Conservation (phyloP, 2,329 filamentous ascomycete species). For the Aphanoascus verrucosus region DNA sequence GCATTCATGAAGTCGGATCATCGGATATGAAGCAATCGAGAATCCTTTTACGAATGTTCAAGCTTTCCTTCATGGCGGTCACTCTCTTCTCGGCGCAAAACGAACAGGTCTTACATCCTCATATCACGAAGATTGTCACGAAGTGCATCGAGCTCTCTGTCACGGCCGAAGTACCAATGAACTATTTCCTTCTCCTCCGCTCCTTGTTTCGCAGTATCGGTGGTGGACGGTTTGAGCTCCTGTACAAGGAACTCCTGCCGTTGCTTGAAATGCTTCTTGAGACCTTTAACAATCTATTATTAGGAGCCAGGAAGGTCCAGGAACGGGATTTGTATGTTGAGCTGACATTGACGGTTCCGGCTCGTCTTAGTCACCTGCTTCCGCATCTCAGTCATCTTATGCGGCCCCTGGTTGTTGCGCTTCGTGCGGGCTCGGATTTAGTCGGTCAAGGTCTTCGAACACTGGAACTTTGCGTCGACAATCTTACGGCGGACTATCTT, state of each 20-base stretch:
- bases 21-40: slow-evolving; percentile 85
- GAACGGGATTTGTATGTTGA: slow-evolving; percentile 96
- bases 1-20: slow-evolving; percentile 88
- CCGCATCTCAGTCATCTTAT: slow-evolving; percentile 95
- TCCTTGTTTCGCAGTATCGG: slow-evolving; percentile 95
- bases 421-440: slow-evolving; percentile 82
- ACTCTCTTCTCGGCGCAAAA: slow-evolving; percentile 92
- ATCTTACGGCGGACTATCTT: slow-evolving; percentile 91
- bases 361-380: slow-evolving; percentile 82
- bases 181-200: slow-evolving; percentile 88
- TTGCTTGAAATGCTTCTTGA: slow-evolving; percentile 95
- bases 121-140: slow-evolving; percentile 94
- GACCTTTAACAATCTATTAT: slow-evolving; percentile 85
- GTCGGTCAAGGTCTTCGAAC: slow-evolving; percentile 90
- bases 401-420: slow-evolving; percentile 89
- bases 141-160: slow-evolving; percentile 95
- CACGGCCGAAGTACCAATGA: slow-evolving; percentile 93
- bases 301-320: slow-evolving; percentile 78
- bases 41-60: slow-evolving; percentile 87
- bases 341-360: slow-evolving; percentile 88
- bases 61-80: slow-evolving; percentile 98
- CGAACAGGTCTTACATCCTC: slow-evolving; percentile 85
- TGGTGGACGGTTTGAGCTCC: slow-evolving; percentile 89
- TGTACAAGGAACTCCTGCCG: slow-evolving; percentile 96
- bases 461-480: slow-evolving; percentile 92